Conservation (phyloP, 1,284 basidiomycete species). For the Ustilago shanxiensis region DNA sequence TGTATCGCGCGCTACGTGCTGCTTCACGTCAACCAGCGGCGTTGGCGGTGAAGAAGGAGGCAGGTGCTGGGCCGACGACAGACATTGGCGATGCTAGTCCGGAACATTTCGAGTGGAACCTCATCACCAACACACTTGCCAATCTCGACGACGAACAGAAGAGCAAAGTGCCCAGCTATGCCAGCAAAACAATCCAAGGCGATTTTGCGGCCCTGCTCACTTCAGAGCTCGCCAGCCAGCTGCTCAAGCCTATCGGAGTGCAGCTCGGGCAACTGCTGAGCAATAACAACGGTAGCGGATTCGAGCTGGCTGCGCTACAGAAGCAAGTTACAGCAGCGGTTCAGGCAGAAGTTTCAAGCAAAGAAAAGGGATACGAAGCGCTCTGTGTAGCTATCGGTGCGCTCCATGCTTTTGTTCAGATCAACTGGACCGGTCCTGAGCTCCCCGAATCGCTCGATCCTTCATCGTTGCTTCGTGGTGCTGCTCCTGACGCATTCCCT, state of each 20-base stretch:
- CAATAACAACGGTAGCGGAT: slow-evolving; percentile 21
- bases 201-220: slow-evolving; percentile 69
- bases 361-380: slow-evolving; percentile 22
- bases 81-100: slow-evolving; percentile 16
- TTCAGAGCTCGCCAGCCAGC: slow-evolving; percentile 53
- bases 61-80: background rate
- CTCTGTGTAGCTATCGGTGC: slow-evolving; percentile 82
- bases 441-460: slow-evolving; percentile 72
- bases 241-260: slow-evolving; percentile 54
- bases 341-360: slow-evolving; percentile 4
- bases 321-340: slow-evolving; percentile 23
- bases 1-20: slow-evolving; percentile 34
- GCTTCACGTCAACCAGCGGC: slow-evolving; percentile 22
- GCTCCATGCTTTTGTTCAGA: slow-evolving; percentile 89
- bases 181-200: slow-evolving; percentile 62
- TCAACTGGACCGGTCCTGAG: slow-evolving; percentile 96
- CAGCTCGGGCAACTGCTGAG: slow-evolving; percentile 29
- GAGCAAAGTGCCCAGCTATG: slow-evolving; percentile 47
- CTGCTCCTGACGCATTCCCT: slow-evolving; percentile 70
- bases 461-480: slow-evolving; percentile 69
- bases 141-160: slow-evolving; percentile 23
- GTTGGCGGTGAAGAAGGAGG: background rate
- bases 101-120: slow-evolving; percentile 46
- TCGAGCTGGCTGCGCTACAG: slow-evolving; percentile 34
- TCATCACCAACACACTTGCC: slow-evolving; percentile 46